phyloP scores from a whole-genome alignment of 257 asterid genomes.

The Primulina tabacum region DNA sequence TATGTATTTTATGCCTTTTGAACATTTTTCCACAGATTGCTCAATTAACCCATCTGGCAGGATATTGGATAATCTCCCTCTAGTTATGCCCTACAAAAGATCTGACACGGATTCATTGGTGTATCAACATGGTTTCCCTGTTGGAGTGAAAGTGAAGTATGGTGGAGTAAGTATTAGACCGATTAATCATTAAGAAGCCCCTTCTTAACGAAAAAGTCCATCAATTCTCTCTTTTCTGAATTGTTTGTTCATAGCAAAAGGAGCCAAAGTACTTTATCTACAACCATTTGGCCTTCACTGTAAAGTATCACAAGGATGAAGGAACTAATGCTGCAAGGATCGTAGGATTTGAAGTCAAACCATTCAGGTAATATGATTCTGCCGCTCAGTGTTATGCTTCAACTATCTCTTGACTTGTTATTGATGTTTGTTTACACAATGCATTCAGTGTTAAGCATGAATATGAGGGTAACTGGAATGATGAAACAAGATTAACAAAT shows the following conservation, averaged over 20 bases:
- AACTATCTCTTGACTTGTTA: slow-evolving; percentile 10
- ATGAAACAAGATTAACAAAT: slow-evolving; percentile 54
- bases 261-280: slow-evolving; percentile 66
- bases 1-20: slow-evolving; percentile 2
- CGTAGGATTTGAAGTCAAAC: slow-evolving; percentile 83
- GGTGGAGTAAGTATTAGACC: slow-evolving; percentile 58
- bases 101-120: slow-evolving; percentile 45
- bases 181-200: slow-evolving; percentile 12
- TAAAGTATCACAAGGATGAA: slow-evolving; percentile 76
- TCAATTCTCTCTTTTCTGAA: slow-evolving; percentile 21
- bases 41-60: slow-evolving; percentile 33
- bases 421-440: slow-evolving; percentile 19
- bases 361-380: slow-evolving; percentile 56
- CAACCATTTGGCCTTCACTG: slow-evolving; percentile 71
- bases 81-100: slow-evolving; percentile 69
- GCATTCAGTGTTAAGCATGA: slow-evolving; percentile 72
- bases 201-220: slow-evolving; percentile 5
- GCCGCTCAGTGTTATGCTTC: slow-evolving; percentile 12
- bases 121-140: slow-evolving; percentile 75
- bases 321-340: slow-evolving; percentile 72
- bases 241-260: slow-evolving; percentile 39
- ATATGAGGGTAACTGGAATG: slow-evolving; percentile 70
- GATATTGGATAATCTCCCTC: slow-evolving; percentile 93
- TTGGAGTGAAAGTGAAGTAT: slow-evolving; percentile 71
- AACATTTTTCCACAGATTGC: slow-evolving; percentile 7